Percentiles rank a stretch among this genome's conserved stretches.
Evolutionary conservation across 768 basidiomycete genomes (phyloP).

Genomic region (Leccinum aurantiacum): DNA sequence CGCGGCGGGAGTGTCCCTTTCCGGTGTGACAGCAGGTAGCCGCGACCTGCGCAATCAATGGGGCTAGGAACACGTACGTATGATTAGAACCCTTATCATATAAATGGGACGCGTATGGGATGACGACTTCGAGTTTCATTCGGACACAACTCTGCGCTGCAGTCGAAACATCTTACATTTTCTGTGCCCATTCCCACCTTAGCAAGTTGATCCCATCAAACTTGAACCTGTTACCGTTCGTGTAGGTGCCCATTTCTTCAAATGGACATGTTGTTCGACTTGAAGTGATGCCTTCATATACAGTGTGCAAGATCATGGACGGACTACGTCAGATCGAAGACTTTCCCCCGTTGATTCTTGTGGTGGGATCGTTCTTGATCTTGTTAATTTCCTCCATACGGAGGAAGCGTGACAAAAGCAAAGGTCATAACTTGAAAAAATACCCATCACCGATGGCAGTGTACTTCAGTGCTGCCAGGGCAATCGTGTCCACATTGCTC

Average conservation of each 20-base stretch:
- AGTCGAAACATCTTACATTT: not conserved
- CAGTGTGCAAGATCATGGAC: not conserved
- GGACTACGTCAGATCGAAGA: not conserved
- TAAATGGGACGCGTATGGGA: not conserved
- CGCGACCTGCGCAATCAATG: not conserved
- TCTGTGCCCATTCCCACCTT: too few relatives aligned
- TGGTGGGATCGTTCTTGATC: conserved; percentile 3
- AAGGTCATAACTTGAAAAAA: not conserved
- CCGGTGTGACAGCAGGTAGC: not conserved
- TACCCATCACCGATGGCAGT: not conserved
- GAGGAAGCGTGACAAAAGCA: not conserved
- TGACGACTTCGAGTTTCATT: not conserved
- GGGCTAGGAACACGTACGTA: not conserved
- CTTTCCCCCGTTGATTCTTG: not conserved
- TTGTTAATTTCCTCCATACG: conserved; percentile 1
- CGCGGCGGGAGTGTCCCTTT: not conserved
- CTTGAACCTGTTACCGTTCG: not conserved
- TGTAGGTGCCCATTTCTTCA: not conserved
- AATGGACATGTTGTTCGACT: not conserved
- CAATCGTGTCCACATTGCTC: not conserved
- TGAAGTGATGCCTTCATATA: not conserved
- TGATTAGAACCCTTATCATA: not conserved
- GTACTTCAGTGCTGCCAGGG: not conserved
- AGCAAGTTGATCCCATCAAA: not conserved
- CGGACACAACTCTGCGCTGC: not conserved